These are phyloP conservation scores for Penicillium sp. DNA, from an alignment of 2,329 filamentous ascomycete genomes.

Conservation along the genomic window DNA sequence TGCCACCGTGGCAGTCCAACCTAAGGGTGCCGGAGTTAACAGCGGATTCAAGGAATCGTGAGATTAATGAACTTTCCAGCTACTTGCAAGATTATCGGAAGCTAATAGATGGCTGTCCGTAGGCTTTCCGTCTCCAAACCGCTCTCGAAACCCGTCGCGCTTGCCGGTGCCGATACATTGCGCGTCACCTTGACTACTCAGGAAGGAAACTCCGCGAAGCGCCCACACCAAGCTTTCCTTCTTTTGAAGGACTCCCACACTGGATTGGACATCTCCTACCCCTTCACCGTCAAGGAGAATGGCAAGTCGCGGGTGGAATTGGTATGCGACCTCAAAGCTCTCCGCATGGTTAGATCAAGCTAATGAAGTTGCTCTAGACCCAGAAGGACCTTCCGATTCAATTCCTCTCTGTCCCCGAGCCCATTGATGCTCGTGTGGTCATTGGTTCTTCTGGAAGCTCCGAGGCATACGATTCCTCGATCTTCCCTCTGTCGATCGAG, in stretches of 20 bases:
- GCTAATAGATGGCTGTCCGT: conserved; percentile 6
- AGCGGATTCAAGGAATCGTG: conserved; percentile 58
- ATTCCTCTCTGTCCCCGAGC: conserved; percentile 66
- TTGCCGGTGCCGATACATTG: conserved; percentile 70
- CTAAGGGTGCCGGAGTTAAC: conserved; percentile 60
- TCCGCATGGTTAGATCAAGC: conserved; percentile 14
- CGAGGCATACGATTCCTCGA: conserved; percentile 63
- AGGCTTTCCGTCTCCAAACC: conserved; percentile 63
- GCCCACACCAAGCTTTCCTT: conserved; percentile 92
- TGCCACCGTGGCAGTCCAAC: conserved; percentile 60
- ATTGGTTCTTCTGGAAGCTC: conserved; percentile 83
- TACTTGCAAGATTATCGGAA: neutral
- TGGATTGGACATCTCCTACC: conserved; percentile 83
- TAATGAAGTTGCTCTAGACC: conserved; percentile 54
- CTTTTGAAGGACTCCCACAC: conserved; percentile 72
- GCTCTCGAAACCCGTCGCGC: conserved; percentile 62
- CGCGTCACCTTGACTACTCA: conserved; percentile 80
- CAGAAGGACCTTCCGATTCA: conserved; percentile 87
- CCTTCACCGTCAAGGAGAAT: conserved; percentile 78
- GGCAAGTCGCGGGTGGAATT: conserved; percentile 85
- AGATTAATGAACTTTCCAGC: conserved; percentile 14
- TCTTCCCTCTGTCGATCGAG: conserved; percentile 71
- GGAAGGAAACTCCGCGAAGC: conserved; percentile 74
- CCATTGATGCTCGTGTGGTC: conserved; percentile 77
- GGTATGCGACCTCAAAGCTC: conserved; percentile 54